Conservation (phyloP, 139 green algal genomes). For the Yamagishiella unicocca region DNA sequence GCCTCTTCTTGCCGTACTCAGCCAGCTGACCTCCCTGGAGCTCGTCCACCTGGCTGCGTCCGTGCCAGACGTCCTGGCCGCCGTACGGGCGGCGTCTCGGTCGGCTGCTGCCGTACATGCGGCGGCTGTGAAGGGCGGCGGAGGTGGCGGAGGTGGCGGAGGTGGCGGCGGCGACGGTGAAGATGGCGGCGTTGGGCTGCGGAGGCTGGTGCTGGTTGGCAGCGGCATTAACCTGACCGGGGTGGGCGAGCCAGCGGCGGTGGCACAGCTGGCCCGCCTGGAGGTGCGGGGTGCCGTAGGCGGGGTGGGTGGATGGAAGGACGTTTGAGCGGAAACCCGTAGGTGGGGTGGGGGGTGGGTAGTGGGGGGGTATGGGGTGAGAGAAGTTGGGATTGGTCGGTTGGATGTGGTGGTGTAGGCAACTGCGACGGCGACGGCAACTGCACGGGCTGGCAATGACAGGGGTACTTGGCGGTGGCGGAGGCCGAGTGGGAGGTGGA, state of each 20-base stretch:
- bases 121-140: background rate
- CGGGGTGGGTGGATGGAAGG: no score
- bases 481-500: no score
- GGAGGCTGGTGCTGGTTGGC: constrained; percentile 20
- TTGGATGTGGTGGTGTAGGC: no score
- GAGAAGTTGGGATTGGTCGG: no score
- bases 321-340: no score
- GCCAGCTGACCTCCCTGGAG: constrained; percentile 16
- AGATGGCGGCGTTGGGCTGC: background rate
- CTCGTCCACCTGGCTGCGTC: constrained; percentile 9
- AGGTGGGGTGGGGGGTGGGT: no score
- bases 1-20: background rate
- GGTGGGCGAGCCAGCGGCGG: background rate
- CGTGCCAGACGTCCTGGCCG: background rate
- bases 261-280: background rate
- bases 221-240: constrained; percentile 19
- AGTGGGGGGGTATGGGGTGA: no score
- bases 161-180: background rate
- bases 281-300: no score
- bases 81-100: background rate
- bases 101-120: background rate
- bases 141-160: background rate
- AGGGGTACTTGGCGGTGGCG: no score
- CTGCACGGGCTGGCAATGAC: no score
- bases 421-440: no score